Evolutionary conservation across 768 basidiomycete species (phyloP).

Genomic region (Sistotremastrum niveocremeum): DNA sequence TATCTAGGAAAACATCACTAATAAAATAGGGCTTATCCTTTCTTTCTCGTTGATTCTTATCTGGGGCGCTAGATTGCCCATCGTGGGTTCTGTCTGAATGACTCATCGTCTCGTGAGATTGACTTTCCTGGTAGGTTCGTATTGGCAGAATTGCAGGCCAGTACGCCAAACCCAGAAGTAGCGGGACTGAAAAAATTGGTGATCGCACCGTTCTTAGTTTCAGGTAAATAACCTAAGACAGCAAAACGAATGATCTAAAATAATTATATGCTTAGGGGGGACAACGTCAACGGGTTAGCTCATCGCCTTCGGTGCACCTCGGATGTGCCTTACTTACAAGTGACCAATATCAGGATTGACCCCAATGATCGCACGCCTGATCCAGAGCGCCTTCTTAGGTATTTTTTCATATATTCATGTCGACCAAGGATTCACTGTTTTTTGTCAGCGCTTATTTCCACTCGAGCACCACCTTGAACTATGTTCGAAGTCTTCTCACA

Average conservation of each 20-base stretch:
- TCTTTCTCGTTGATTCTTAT: slow-evolving; percentile 92
- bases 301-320: neutral
- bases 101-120: slow-evolving; percentile 3
- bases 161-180: slow-evolving; percentile 90
- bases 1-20: slow-evolving; percentile 67
- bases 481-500: slow-evolving; percentile 74
- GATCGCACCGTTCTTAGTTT: slow-evolving; percentile 75
- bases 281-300: slow-evolving; percentile 85
- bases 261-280: slow-evolving; percentile 44
- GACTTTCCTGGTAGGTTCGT: slow-evolving; percentile 36
- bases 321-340: neutral
- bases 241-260: neutral
- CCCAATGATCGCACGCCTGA: slow-evolving; percentile 75
- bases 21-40: slow-evolving; percentile 81
- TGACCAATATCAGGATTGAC: slow-evolving; percentile 33
- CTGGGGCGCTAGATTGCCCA: slow-evolving; percentile 87
- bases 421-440: neutral
- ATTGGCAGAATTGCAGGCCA: slow-evolving; percentile 92
- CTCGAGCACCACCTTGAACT: slow-evolving; percentile 86
- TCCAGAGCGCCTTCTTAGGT: slow-evolving; percentile 81
- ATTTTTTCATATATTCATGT: slow-evolving; percentile 3
- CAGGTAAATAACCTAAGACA: slow-evolving; percentile 34
- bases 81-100: slow-evolving; percentile 40
- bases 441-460: slow-evolving; percentile 90
- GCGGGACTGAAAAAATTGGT: slow-evolving; percentile 62